Evolutionary conservation across 495 filamentous ascomycete genomes (phyloP), one percentile per base, ranked within the genome.

Genomic region (Penicillium herquei): DNA sequence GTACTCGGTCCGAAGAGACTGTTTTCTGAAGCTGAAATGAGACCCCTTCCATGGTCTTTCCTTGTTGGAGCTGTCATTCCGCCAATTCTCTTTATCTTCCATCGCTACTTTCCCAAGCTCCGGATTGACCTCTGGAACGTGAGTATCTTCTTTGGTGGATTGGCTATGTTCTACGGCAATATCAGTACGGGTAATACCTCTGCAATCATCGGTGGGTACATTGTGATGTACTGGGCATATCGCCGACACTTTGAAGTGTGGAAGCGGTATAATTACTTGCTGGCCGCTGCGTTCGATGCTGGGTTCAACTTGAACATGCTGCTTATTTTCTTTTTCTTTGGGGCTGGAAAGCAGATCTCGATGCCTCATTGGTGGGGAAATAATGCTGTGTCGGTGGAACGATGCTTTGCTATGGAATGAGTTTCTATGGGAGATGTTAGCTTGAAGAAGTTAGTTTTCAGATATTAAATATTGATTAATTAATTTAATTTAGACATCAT

Each of bases 301-400:
- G 81, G 78, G 1, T 85, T 82, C 55, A 83, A 83, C 62, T 49
- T 83, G 18, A 79, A 81, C 56, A 73, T 83, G 75, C 56, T 84
- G 54, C 66, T 83, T 17, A 76, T 82, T 26, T 83, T 84, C 63
- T 65, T 83, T 51, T 79, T 77, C 43, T 81, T 84, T 45, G 76
- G 77, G 0, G 70, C 75, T 12, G 79, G 73, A 0, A 82, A 77
- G 67, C 69, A 76, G 40, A 66, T 82, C 8, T 70, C 65, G 30
- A 83, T 83, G 81, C 78, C 80, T 32, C 65, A 78, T 44, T 84
- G 81, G 82, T 84, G 81, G 79, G 81, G 80, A 3, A 83, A 84
- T 54, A 70, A 68, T 54, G 47, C 48, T 33, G 56, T 58, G 14
- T 70, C 68, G 30, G 65, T 73, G n/a, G 70, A 71, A 49, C 54